Percentiles rank a stretch among this genome's conserved stretches.
phyloP scores from a whole-genome alignment of 164 flowering plant genomes.

The Vitis cinerea region DNA sequence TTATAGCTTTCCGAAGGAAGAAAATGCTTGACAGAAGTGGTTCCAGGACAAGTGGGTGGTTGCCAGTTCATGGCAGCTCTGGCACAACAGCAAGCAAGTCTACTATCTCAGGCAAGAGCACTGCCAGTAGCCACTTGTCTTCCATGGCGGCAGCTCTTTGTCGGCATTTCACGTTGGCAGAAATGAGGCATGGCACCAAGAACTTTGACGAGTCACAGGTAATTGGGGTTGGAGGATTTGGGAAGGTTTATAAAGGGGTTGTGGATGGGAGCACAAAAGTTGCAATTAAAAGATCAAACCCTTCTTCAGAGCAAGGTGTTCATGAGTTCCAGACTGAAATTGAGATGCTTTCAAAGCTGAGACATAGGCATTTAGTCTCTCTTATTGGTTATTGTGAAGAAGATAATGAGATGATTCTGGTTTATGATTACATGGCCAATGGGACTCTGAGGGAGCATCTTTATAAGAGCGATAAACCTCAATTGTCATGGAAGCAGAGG shows the following conservation, averaged over 20 bases:
- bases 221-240: conserved; percentile 71
- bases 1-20: conserved; percentile 20
- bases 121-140: conserved; percentile 33
- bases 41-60: conserved; percentile 28
- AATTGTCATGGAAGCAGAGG: conserved; percentile 53
- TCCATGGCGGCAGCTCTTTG: conserved; percentile 36
- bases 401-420: conserved; percentile 51
- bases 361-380: conserved; percentile 59
- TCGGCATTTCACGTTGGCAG: conserved; percentile 51
- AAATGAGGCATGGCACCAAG: conserved; percentile 45
- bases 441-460: conserved; percentile 58
- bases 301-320: conserved; percentile 63
- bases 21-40: conserved; percentile 6
- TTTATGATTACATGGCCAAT: conserved; percentile 56
- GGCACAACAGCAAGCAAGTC: conserved; percentile 28
- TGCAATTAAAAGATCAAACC: conserved; percentile 71
- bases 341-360: conserved; percentile 60
- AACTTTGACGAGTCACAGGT: conserved; percentile 56
- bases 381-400: conserved; percentile 57
- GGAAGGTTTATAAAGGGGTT: conserved; percentile 60
- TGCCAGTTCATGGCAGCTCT: conserved; percentile 47
- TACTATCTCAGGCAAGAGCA: conserved; percentile 39
- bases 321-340: conserved; percentile 65
- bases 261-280: conserved; percentile 54
- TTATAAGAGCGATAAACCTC: conserved; percentile 30